Evolutionary conservation across 768 basidiomycete genomes (phyloP), one percentile per base, ranked within the genome.

Genomic region (Mycena rebaudengoi): DNA sequence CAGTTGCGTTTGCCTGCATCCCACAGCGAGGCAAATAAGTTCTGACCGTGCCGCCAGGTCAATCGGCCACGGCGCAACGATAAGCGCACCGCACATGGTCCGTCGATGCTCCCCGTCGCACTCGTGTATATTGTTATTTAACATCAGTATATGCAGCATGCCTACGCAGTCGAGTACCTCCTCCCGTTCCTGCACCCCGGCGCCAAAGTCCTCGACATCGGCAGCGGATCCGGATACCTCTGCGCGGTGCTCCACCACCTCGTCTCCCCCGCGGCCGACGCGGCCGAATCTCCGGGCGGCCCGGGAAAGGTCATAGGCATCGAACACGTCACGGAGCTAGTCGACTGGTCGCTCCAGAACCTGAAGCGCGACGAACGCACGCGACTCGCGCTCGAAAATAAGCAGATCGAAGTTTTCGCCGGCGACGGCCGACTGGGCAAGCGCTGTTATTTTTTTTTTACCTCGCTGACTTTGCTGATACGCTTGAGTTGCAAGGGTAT

Each of bases 41-140:
- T 59, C 60, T 64, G 41, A 37, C n/a, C n/a, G 7, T 33, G n/a
- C n/a, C 62, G 63, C 33, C 69, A 92, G 92, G 73, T 63, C 82
- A 18, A 95, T 96, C 52, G 91, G 92, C 2, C 85, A 91, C 70
- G 90, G 88, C 13, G 96, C 96, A 14, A 99, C 97, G 0, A 98
- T 99, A 65, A 94, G 92, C 37, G 97, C 97, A 0, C 97, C 97
- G 1, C 97, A 99, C 74, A 99, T 99, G 96, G 92, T 91, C n/a
- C n/a, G n/a, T n/a, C n/a, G n/a, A n/a, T 53, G 72, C 30, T 7
- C 14, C 20, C 18, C 26, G 28, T 28, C 16, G 71, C 40, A 29
- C 7, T 11, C 33, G 28, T 26, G 21, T n/a, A 45, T 44, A 28
- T 35, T 39, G 41, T 28, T 2, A 32, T 46, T 28, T 43, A 28